A percentile compares a stretch with the other conserved stretches of the same genome.
Evolutionary conservation across 176 grass and related monocot genomes (phyloP).

Genomic region (Urochloa ruziziensis): DNA sequence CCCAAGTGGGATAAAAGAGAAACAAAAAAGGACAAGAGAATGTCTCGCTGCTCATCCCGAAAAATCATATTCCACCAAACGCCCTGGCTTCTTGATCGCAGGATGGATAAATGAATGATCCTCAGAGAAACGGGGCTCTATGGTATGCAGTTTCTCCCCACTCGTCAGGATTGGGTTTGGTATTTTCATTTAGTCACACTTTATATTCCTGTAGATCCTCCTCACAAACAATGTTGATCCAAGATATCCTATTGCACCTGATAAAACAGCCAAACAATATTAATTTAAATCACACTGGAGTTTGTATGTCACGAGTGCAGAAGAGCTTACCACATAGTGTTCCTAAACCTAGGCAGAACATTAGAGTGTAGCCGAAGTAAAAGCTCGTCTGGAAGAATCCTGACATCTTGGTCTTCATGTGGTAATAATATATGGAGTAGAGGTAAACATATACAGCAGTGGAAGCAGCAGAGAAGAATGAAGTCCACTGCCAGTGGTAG

Average conservation of each 20-base stretch:
- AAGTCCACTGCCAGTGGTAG: slow-evolving; percentile 98
- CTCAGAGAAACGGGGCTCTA: slow-evolving; percentile 6
- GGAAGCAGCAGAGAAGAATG: slow-evolving; percentile 97
- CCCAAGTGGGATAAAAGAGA: background rate
- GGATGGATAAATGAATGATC: slow-evolving; percentile 1
- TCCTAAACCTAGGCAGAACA: slow-evolving; percentile 95
- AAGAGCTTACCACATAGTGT: slow-evolving; percentile 81
- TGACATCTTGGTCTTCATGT: slow-evolving; percentile 97
- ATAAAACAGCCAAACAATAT: slow-evolving; percentile 24
- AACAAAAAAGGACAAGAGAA: slow-evolving; percentile 15
- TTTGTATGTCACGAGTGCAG: background rate
- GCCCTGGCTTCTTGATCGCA: slow-evolving; percentile 11
- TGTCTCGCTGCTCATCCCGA: slow-evolving; percentile 3
- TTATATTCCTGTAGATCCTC: slow-evolving; percentile 85
- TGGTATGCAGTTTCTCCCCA: background rate
- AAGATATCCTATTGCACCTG: slow-evolving; percentile 79
- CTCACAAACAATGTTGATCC: slow-evolving; percentile 73
- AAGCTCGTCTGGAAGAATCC: slow-evolving; percentile 97
- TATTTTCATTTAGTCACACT: slow-evolving; percentile 57
- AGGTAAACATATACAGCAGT: slow-evolving; percentile 93
- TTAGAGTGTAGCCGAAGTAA: slow-evolving; percentile 96
- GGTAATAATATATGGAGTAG: slow-evolving; percentile 94
- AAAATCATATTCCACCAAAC: slow-evolving; percentile 6
- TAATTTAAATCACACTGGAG: background rate
- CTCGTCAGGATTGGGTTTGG: background rate